Conservation (phyloP, 345 rosid species). For the Mercurialis annua region DNA sequence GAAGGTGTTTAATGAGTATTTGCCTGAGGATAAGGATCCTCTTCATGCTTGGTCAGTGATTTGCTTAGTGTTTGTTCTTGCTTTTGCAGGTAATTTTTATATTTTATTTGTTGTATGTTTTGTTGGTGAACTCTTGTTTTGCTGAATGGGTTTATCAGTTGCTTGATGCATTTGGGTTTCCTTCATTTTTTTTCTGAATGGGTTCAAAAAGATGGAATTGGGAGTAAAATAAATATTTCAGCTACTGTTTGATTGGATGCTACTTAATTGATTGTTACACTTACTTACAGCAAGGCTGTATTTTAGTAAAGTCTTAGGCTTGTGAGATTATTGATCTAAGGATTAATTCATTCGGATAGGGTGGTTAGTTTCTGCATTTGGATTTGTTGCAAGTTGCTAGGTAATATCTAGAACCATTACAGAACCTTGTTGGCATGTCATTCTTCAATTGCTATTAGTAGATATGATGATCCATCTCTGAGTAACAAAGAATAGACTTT, state of each 20-base stretch:
- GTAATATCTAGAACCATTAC: not conserved
- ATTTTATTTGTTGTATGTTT: not conserved
- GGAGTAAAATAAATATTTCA: no score
- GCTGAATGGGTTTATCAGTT: not conserved
- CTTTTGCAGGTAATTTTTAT: constrained; percentile 45
- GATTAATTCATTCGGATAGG: no score
- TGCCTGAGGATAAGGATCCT: constrained; percentile 74
- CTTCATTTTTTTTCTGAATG: not conserved
- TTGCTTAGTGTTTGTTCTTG: constrained; percentile 44
- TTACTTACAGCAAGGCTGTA: no score
- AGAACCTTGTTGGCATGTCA: not conserved
- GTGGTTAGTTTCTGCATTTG: no score
- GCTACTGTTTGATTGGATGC: no score
- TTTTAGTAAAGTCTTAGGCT: no score
- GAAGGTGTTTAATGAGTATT: constrained; percentile 35
- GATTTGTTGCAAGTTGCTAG: no score
- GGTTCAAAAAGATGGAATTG: no score
- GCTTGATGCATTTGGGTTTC: not conserved
- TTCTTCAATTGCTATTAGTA: not conserved
- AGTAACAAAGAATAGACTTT: not conserved
- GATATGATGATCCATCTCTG: not conserved
- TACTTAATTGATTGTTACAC: no score
- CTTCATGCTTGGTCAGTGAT: constrained; percentile 54
- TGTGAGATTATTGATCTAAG: no score
- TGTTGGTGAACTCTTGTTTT: not conserved